phyloP scores from a whole-genome alignment of 2,329 filamentous ascomycete species.

The Fusarium keratoplasticum region DNA sequence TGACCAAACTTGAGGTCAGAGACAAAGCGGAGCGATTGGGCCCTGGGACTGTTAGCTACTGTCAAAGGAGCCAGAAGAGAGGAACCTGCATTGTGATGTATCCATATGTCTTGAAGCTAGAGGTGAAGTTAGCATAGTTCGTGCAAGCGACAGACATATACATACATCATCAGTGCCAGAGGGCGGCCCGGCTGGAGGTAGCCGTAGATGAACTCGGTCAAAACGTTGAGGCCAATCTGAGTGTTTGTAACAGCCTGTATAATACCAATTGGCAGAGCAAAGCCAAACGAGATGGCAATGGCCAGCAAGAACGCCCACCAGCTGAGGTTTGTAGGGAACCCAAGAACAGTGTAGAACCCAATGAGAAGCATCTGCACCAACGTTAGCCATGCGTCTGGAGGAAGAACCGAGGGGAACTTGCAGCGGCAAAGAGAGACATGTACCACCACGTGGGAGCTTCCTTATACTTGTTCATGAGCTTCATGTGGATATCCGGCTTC shows the following conservation, averaged over 20 bases:
- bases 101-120: conserved; percentile 71
- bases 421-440: conserved; percentile 65
- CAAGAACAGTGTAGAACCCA: conserved; percentile 66
- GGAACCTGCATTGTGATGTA: conserved; percentile 66
- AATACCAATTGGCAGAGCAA: conserved; percentile 75
- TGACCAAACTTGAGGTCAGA: conserved; percentile 77
- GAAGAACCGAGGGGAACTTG: conserved; percentile 47
- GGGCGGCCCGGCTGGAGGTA: conserved; percentile 81
- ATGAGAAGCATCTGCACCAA: conserved; percentile 61
- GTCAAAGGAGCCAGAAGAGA: not conserved
- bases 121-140: not conserved
- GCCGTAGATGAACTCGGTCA: conserved; percentile 80
- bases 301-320: conserved; percentile 81
- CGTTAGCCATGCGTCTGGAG: conserved; percentile 19
- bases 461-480: conserved; percentile 71
- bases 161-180: conserved; percentile 78
- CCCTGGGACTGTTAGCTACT: conserved; percentile 47
- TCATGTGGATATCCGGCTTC: conserved; percentile 73
- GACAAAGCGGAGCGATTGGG: conserved; percentile 72
- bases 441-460: conserved; percentile 76
- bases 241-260: conserved; percentile 78
- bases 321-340: conserved; percentile 73
- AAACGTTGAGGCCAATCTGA: conserved; percentile 78
- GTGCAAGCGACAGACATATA: not conserved
- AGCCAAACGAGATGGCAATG: conserved; percentile 71